Evolutionary conservation across 2,329 filamentous ascomycete species (phyloP).

Genomic region (Periconia sp.): DNA sequence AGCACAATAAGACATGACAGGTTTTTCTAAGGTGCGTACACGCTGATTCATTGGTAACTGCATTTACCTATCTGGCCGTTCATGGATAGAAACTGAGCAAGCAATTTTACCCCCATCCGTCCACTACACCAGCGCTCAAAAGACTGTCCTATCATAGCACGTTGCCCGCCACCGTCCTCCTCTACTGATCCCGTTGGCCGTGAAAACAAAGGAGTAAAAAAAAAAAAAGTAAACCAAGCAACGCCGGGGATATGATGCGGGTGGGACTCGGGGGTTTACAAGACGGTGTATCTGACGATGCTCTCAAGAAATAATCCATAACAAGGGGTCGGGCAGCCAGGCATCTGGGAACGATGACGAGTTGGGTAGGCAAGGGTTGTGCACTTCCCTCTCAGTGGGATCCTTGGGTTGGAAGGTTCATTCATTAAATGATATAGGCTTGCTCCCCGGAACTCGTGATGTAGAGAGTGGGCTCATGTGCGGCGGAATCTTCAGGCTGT

Average conservation of each 20-base stretch:
- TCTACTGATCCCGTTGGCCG: conserved; percentile 24
- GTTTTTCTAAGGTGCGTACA: neutral
- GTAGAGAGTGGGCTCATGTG: conserved; percentile 15
- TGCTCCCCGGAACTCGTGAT: conserved; percentile 17
- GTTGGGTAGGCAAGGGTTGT: conserved; percentile 11
- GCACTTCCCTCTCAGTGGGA: conserved; percentile 19
- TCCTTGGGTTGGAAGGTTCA: conserved; percentile 23
- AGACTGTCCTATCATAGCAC: conserved; percentile 25
- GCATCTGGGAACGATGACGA: conserved; percentile 14
- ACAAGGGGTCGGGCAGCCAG: conserved; percentile 32
- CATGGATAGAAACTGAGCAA: conserved; percentile 10
- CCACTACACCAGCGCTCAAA: conserved; percentile 18
- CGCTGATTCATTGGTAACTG: conserved; percentile 21
- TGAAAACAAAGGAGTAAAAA: conserved; percentile 22
- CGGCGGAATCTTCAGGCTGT: conserved; percentile 15
- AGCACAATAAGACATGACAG: neutral
- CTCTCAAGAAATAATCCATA: conserved; percentile 43
- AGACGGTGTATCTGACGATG: conserved; percentile 51
- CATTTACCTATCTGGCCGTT: conserved; percentile 34
- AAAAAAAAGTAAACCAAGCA: conserved; percentile 30
- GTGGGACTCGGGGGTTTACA: conserved; percentile 44
- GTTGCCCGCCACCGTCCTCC: conserved; percentile 25
- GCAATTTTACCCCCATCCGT: conserved; percentile 14
- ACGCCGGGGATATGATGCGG: conserved; percentile 52
- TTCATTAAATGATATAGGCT: conserved; percentile 33